A percentile compares a stretch with the other conserved stretches of the same genome.
Conservation (phyloP, 768 basidiomycete genomes). For the Neoboletus brunneissimus region DNA sequence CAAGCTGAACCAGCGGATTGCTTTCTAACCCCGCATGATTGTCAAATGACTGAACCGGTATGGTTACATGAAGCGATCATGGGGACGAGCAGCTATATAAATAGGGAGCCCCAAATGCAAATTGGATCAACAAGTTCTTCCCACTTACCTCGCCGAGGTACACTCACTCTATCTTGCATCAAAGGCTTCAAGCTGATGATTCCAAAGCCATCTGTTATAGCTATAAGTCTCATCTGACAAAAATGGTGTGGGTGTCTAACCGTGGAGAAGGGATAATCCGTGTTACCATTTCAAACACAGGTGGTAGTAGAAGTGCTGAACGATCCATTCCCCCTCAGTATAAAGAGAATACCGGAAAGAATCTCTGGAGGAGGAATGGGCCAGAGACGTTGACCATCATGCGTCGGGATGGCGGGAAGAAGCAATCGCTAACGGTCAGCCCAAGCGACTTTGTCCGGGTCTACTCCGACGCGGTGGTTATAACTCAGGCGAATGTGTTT, state of each 20-base stretch:
- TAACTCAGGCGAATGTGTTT: conserved; percentile 10
- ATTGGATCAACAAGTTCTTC: neutral
- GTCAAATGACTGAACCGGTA: too few relatives aligned
- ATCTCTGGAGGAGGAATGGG: conserved; percentile 9
- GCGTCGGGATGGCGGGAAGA: conserved; percentile 4
- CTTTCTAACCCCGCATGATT: too few relatives aligned
- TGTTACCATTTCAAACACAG: conserved; percentile 7
- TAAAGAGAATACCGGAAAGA: neutral
- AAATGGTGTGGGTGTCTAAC: conserved; percentile 22
- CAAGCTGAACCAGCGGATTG: neutral
- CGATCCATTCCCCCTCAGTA: neutral
- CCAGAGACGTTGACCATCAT: conserved; percentile 9
- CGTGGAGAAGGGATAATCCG: neutral
- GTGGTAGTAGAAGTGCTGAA: conserved; percentile 3
- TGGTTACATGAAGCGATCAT: too few relatives aligned
- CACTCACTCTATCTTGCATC: neutral
- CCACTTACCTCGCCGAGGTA: neutral
- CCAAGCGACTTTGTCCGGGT: conserved; percentile 16
- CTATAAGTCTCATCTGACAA: neutral
- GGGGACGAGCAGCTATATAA: neutral
- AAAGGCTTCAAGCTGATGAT: neutral
- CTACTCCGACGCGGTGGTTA: conserved; percentile 7
- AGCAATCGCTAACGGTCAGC: conserved; percentile 8
- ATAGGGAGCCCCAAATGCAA: neutral
- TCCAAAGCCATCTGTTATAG: too few relatives aligned